Percentiles rank a stretch among this genome's conserved stretches.
phyloP scores from a whole-genome alignment of 2,329 filamentous ascomycete genomes.

The Trichoderma sp. region DNA sequence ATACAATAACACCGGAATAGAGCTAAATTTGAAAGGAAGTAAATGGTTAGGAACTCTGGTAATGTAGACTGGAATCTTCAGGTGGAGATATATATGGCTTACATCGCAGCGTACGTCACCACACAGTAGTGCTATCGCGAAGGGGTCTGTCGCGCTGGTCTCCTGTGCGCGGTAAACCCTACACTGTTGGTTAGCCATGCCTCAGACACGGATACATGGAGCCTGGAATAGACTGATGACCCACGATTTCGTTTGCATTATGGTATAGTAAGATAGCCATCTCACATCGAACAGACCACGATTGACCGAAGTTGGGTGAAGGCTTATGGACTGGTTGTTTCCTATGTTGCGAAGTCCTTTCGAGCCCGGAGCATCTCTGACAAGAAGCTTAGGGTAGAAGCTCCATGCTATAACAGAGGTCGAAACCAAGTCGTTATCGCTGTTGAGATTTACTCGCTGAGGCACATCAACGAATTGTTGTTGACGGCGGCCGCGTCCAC shows the following conservation, averaged over 20 bases:
- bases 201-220: not conserved
- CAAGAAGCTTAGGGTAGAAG: slow-evolving; percentile 91
- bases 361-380: slow-evolving; percentile 66
- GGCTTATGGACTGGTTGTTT: slow-evolving; percentile 86
- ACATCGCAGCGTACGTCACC: slow-evolving; percentile 88
- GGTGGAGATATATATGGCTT: slow-evolving; percentile 34
- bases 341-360: slow-evolving; percentile 89
- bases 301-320: slow-evolving; percentile 90
- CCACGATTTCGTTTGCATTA: slow-evolving; percentile 88
- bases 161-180: slow-evolving; percentile 88
- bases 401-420: slow-evolving; percentile 87
- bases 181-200: slow-evolving; percentile 24
- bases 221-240: slow-evolving; percentile 31
- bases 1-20: slow-evolving; percentile 80
- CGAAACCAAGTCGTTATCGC: slow-evolving; percentile 76
- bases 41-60: not conserved
- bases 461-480: slow-evolving; percentile 83
- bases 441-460: slow-evolving; percentile 71
- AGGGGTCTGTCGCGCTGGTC: slow-evolving; percentile 76
- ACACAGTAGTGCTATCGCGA: slow-evolving; percentile 80
- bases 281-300: slow-evolving; percentile 67
- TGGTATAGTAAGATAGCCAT: slow-evolving; percentile 94
- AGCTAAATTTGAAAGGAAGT: slow-evolving; percentile 52
- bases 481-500: slow-evolving; percentile 57
- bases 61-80: not conserved